Percentiles rank a stretch among this genome's conserved stretches.
Evolutionary conservation across 352 stramenopile species (phyloP).

Genomic region (Pythium volutum): DNA sequence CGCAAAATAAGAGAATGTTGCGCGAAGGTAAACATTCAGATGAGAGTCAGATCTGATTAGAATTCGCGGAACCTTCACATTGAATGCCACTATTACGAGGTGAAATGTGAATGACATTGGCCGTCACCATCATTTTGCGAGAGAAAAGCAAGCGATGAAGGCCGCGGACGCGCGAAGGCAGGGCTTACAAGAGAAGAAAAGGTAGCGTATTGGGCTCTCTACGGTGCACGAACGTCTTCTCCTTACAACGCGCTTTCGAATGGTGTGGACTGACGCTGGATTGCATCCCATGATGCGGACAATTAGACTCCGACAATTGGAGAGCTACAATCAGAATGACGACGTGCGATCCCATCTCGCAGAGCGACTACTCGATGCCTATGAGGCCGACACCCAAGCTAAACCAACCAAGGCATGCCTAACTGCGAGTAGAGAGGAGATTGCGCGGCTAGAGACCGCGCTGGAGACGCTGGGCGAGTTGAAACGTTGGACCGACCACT

Average conservation of each 20-base stretch:
- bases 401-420: background rate
- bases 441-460: background rate
- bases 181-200: constrained; percentile 4
- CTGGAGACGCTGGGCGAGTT: constrained; percentile 15
- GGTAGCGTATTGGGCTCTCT: background rate
- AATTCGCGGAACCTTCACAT: background rate
- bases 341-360: constrained; percentile 14
- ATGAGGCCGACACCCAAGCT: background rate
- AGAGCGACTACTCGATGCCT: background rate
- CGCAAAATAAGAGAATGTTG: background rate
- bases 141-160: constrained; percentile 7
- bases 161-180: constrained; percentile 20
- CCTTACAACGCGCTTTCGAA: background rate
- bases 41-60: background rate
- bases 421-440: background rate
- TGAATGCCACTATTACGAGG: background rate
- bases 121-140: background rate
- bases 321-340: background rate
- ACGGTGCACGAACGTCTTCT: background rate
- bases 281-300: background rate
- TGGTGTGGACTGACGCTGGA: background rate
- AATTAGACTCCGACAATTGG: constrained; percentile 5
- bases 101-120: too few relatives aligned
- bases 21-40: background rate
- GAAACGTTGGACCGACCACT: constrained; percentile 10